Percentiles rank a stretch among this genome's conserved stretches.
These are phyloP conservation scores for Wallacemonas sp. DNA, from an alignment of 208 protist genomes.

Conservation along the genomic window DNA sequence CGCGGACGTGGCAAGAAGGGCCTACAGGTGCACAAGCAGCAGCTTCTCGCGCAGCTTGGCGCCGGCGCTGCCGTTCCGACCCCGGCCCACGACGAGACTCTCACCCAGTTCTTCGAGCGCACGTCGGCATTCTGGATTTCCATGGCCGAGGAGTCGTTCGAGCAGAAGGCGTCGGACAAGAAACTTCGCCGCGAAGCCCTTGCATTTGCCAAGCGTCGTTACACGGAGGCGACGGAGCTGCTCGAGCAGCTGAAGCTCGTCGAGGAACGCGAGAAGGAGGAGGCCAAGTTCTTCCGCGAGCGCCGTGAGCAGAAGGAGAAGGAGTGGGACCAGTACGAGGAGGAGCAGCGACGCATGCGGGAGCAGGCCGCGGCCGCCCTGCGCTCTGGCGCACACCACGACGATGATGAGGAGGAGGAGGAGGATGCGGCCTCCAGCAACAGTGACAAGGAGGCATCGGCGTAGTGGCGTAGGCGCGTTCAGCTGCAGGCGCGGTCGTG, in stretches of 20 bases:
- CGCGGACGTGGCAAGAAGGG: slow-evolving; percentile 76
- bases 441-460: too few relatives aligned
- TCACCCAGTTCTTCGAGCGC: slow-evolving; percentile 58
- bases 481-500: too few relatives aligned
- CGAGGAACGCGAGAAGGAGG: slow-evolving; percentile 78
- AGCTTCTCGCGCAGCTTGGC: slow-evolving; percentile 78
- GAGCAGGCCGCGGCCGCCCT: slow-evolving; percentile 15
- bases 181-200: slow-evolving; percentile 39
- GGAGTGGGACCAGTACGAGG: slow-evolving; percentile 76
- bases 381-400: neutral
- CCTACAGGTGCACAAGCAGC: slow-evolving; percentile 88
- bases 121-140: slow-evolving; percentile 69
- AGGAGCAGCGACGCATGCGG: slow-evolving; percentile 30
- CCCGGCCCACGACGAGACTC: slow-evolving; percentile 54
- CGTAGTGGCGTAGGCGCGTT: too few relatives aligned
- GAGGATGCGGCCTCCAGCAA: slow-evolving; percentile 13
- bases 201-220: slow-evolving; percentile 61
- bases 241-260: slow-evolving; percentile 78
- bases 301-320: slow-evolving; percentile 68
- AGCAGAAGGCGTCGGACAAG: slow-evolving; percentile 31
- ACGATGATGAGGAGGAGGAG: slow-evolving; percentile 19
- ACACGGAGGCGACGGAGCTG: slow-evolving; percentile 69
- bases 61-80: slow-evolving; percentile 66
- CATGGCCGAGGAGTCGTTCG: slow-evolving; percentile 65
- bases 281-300: slow-evolving; percentile 78